These are phyloP conservation scores for Backusella australiensis DNA, from an alignment of 192 early-diverging fungal species.

Conservation along the genomic window DNA sequence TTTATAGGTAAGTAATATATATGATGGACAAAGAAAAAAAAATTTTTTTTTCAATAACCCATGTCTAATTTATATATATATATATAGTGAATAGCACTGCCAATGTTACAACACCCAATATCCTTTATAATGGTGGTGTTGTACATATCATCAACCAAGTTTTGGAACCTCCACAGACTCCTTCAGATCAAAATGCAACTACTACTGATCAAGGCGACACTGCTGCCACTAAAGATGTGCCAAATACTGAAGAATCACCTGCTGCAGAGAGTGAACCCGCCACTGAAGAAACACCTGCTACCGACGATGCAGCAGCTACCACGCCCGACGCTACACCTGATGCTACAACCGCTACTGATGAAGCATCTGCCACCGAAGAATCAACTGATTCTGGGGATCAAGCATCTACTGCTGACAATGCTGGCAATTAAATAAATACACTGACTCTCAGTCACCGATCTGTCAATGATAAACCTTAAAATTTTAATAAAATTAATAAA, in stretches of 20 bases:
- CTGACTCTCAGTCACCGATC: neutral
- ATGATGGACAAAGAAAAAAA: neutral
- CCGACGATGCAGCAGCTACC: neutral
- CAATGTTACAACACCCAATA: neutral
- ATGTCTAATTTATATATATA: neutral
- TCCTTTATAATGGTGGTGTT: constrained; percentile 19
- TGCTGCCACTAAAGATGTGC: neutral
- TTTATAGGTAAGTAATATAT: neutral
- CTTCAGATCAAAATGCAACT: neutral
- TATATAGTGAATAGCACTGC: constrained; percentile 8
- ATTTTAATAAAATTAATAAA: neutral
- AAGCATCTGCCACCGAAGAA: too few species aligned
- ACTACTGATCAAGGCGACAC: neutral
- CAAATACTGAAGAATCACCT: neutral
- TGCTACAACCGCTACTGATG: too few species aligned
- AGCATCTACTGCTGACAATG: neutral
- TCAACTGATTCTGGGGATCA: too few species aligned
- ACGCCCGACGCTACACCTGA: too few species aligned
- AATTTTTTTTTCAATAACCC: neutral
- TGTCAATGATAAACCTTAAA: neutral
- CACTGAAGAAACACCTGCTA: too few species aligned
- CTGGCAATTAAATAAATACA: neutral
- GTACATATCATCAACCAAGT: constrained; percentile 13
- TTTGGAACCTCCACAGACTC: neutral
- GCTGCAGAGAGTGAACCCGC: neutral